Base-by-base conservation (phyloP, 441 rosid species). In the Theobroma grandiflorum region DNA sequence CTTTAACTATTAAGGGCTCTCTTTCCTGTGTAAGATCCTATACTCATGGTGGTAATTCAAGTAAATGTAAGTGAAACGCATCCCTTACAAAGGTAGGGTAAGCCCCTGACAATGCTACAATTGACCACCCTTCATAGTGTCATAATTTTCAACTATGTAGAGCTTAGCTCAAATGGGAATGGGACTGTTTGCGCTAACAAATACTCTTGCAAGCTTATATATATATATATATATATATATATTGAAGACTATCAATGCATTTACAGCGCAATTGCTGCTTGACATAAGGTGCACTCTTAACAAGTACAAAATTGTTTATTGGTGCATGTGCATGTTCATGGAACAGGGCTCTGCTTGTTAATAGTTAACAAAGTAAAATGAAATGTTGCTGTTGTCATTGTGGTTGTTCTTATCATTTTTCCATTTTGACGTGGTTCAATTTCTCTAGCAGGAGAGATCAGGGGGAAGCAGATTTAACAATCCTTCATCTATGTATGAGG, bases 401-500 rank as follows among this genome's bases (percentile, higher is more conserved):
- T 69, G 37, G 50, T 14, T 31, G 15, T 38, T 75, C 53, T 59
- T 68, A 10, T 61, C 15, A 55, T 22, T 18, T 22, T 66, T 26
- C 38, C 2, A 31, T 66, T 49, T 69, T 38, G 43, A 67, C 38
- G 3, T 15, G 40, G 70, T 33, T 83, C 50, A 50, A 61, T 62
- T 73, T 83, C 79, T 81, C 38, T 67, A 49, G 70, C 91, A 93
- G 98, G 98, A 92, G 81, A 93, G 84, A 74, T 78, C 94, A 58
- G 77, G 87, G 61, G 94, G 90, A 76, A 88, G 85, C 85, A 90
- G 86, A 77, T 90, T 83, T 86, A 80, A 82, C 47, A 80, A 77
- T 75, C 20, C 88, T 70, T 89, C 91, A 2, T 85, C 95, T 10
- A 73, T 89, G 20, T 88, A 90, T 55, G 98, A 93, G 88, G 92